phyloP scores from a whole-genome alignment of 2,329 filamentous ascomycete genomes.

The Colletotrichum chrysophilum region DNA sequence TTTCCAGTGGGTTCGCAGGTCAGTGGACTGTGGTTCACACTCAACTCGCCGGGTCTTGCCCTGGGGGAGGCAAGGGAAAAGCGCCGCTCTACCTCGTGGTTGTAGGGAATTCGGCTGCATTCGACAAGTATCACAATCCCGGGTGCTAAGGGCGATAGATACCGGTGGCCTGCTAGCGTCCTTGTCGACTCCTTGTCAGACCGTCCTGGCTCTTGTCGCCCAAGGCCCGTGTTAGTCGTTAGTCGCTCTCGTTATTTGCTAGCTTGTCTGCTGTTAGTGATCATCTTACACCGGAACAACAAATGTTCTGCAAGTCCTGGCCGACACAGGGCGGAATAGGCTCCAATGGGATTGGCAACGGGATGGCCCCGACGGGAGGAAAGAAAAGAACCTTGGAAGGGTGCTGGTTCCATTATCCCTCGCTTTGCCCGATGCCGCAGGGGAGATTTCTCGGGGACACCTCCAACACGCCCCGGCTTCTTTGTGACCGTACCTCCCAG shows the following conservation, averaged over 20 bases:
- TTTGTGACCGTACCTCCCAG: not conserved
- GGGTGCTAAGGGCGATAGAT: not conserved
- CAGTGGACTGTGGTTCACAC: not conserved
- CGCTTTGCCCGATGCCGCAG: not conserved
- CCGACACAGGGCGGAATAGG: not conserved
- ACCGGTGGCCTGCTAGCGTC: not conserved
- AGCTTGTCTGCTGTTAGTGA: not conserved
- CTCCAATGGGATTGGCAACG: not conserved
- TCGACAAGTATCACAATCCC: not conserved
- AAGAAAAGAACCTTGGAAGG: not conserved
- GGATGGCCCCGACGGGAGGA: not conserved
- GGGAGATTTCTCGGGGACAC: slow-evolving; percentile 14
- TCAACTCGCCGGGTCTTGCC: not conserved
- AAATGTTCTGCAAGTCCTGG: not conserved
- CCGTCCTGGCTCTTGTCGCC: not conserved
- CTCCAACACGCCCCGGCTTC: not conserved
- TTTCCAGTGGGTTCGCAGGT: slow-evolving; percentile 2
- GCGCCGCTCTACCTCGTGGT: not conserved
- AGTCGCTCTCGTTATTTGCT: not conserved
- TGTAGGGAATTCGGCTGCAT: not conserved
- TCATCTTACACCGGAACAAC: not conserved
- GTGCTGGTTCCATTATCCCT: not conserved
- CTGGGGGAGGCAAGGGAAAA: not conserved
- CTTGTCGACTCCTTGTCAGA: not conserved
- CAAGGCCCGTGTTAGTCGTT: not conserved